These are phyloP conservation scores for Leccinum olivaceopallidum DNA, from an alignment of 768 basidiomycete species.

Conservation along the genomic window DNA sequence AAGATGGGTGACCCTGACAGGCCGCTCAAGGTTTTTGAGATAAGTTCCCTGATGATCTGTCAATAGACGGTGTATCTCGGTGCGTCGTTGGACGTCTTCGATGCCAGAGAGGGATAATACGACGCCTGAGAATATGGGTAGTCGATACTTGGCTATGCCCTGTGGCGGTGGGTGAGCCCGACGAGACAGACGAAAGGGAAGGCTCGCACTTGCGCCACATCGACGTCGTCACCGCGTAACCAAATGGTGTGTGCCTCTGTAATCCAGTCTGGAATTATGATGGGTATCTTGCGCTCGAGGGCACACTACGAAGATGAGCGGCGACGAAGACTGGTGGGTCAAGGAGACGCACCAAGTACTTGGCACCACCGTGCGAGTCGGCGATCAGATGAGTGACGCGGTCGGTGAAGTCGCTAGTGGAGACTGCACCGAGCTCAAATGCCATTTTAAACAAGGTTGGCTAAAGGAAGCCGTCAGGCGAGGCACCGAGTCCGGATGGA, in stretches of 20 bases:
- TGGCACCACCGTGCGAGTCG: constrained; percentile 74
- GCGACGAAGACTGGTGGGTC: not conserved
- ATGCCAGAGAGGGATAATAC: constrained; percentile 77
- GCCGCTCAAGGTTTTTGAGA: constrained; percentile 73
- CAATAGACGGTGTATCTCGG: constrained; percentile 63
- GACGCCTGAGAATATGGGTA: constrained; percentile 73
- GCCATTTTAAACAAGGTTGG: constrained; percentile 73
- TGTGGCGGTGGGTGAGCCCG: constrained; percentile 28
- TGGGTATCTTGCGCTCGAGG: constrained; percentile 75
- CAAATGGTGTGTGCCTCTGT: constrained; percentile 67
- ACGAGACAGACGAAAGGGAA: not conserved
- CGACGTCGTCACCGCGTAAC: constrained; percentile 79
- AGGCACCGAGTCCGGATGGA: constrained; percentile 6
- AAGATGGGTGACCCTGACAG: constrained; percentile 81
- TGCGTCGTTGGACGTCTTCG: constrained; percentile 57
- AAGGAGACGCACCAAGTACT: constrained; percentile 63
- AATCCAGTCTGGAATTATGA: constrained; percentile 80
- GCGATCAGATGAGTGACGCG: constrained; percentile 88
- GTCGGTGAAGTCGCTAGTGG: constrained; percentile 75
- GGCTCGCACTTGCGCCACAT: constrained; percentile 54
- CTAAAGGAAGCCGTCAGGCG: constrained; percentile 37
- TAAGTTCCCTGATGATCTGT: constrained; percentile 65
- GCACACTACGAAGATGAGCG: constrained; percentile 60
- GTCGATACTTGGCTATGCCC: constrained; percentile 60
- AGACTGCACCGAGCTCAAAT: constrained; percentile 74